These are phyloP conservation scores for Oenanthe sinensis DNA, from an alignment of 129 eudicot species.

Conservation along the genomic window DNA sequence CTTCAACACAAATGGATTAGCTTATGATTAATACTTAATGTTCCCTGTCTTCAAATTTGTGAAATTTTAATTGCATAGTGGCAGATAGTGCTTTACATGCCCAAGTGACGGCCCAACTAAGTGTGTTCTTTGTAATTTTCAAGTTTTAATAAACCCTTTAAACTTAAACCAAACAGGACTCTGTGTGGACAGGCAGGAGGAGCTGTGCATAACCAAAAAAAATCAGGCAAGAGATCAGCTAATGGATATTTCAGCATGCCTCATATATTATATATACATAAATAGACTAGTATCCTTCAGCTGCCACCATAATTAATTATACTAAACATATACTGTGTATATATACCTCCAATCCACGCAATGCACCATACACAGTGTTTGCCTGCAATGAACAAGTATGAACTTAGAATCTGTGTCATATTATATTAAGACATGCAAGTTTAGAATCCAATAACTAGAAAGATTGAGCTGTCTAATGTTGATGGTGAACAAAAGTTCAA, in stretches of 20 bases:
- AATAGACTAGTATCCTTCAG: background rate
- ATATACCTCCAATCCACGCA: slow-evolving; percentile 88
- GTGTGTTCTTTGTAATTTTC: background rate
- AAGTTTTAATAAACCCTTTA: background rate
- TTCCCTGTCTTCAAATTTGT: no score
- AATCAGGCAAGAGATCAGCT: background rate
- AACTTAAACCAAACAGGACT: background rate
- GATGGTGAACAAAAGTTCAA: background rate
- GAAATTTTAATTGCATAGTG: background rate
- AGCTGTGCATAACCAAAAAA: background rate
- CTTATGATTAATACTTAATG: no score
- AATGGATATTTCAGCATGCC: background rate
- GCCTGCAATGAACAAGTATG: slow-evolving; percentile 49
- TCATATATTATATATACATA: background rate
- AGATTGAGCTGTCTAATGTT: background rate
- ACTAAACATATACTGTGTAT: background rate
- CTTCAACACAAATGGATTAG: no score
- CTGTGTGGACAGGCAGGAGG: background rate
- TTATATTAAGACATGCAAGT: background rate
- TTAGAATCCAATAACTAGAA: background rate
- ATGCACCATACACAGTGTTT: slow-evolving; percentile 85
- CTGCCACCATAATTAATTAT: background rate
- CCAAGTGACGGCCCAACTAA: no score
- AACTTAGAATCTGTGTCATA: background rate
- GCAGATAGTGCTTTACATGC: background rate